Evolutionary conservation across 257 asterid genomes (phyloP).

Genomic region (Solanum verrucosum): DNA sequence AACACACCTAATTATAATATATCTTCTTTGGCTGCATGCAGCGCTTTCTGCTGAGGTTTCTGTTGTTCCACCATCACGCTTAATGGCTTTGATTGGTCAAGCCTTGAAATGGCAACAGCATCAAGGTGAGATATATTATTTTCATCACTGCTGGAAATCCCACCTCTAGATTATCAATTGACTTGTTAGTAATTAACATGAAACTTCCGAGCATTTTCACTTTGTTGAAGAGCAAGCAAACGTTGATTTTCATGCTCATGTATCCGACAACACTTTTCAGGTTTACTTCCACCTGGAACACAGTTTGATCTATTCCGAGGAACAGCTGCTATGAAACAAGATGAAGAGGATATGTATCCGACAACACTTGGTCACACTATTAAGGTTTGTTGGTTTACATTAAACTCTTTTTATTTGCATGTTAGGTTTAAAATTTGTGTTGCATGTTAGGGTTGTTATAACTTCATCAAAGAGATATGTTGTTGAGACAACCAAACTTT

Average conservation of each 20-base stretch:
- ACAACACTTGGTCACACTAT: conserved; percentile 86
- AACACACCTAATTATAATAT: not conserved
- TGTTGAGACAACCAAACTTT: not conserved
- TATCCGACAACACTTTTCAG: conserved; percentile 24
- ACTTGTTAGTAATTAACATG: not conserved
- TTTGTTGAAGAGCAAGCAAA: not conserved
- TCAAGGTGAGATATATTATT: conserved; percentile 53
- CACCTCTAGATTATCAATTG: not conserved
- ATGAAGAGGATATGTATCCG: conserved; percentile 85
- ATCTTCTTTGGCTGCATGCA: conserved; percentile 28
- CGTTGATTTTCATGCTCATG: not conserved
- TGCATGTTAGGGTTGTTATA: not conserved
- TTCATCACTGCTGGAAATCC: not conserved
- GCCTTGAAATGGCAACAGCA: conserved; percentile 99
- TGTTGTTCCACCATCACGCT: conserved; percentile 97
- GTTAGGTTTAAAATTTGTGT: not conserved
- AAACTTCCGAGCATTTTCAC: not conserved
- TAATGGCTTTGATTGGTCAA: conserved; percentile 97
- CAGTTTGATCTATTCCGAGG: conserved; percentile 95
- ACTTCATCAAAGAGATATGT: not conserved
- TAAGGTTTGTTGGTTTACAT: conserved; percentile 35
- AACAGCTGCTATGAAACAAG: conserved; percentile 99
- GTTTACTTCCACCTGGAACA: conserved; percentile 97
- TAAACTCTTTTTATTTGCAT: not conserved
- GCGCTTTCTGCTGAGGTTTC: conserved; percentile 94